Evolutionary conservation across 306 rosid species (phyloP).

Genomic region (Myrica gale): DNA sequence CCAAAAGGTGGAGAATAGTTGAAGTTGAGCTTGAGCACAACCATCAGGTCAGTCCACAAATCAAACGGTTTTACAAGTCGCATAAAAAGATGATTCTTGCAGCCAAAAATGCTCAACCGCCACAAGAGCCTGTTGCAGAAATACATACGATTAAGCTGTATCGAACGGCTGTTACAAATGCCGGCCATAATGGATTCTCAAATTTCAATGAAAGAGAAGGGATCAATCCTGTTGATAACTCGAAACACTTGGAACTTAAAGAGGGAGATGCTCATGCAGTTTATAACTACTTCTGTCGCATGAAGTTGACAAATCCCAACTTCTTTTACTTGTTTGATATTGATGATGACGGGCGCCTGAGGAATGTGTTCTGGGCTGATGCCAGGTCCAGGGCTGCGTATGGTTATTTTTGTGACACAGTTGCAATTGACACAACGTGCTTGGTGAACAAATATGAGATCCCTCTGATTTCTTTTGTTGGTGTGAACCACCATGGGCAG

Average conservation of each 20-base stretch:
- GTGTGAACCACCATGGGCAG: constrained; percentile 70
- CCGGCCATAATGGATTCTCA: constrained; percentile 39
- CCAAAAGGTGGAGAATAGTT: constrained; percentile 70
- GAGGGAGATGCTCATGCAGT: constrained; percentile 77
- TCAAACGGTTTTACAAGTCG: constrained; percentile 69
- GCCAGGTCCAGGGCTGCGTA: constrained; percentile 63
- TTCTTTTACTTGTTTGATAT: constrained; percentile 71
- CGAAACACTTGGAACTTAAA: constrained; percentile 59
- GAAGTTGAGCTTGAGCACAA: constrained; percentile 78
- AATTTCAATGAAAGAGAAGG: constrained; percentile 42
- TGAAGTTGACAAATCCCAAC: constrained; percentile 65
- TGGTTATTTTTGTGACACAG: constrained; percentile 56
- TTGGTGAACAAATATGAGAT: constrained; percentile 69
- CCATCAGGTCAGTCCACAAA: constrained; percentile 67
- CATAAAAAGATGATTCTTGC: constrained; percentile 71
- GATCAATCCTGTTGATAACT: constrained; percentile 43
- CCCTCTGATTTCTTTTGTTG: constrained; percentile 68
- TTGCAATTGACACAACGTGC: constrained; percentile 64
- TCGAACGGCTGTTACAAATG: constrained; percentile 46
- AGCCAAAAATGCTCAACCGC: constrained; percentile 56
- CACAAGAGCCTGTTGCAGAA: constrained; percentile 58
- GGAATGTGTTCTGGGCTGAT: constrained; percentile 80
- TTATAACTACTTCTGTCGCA: constrained; percentile 71
- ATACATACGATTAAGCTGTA: constrained; percentile 70
- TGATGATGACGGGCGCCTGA: constrained; percentile 61